Base-by-base conservation (phyloP, 2,329 filamentous ascomycete species). In the Aspergillus sclerotialis region DNA sequence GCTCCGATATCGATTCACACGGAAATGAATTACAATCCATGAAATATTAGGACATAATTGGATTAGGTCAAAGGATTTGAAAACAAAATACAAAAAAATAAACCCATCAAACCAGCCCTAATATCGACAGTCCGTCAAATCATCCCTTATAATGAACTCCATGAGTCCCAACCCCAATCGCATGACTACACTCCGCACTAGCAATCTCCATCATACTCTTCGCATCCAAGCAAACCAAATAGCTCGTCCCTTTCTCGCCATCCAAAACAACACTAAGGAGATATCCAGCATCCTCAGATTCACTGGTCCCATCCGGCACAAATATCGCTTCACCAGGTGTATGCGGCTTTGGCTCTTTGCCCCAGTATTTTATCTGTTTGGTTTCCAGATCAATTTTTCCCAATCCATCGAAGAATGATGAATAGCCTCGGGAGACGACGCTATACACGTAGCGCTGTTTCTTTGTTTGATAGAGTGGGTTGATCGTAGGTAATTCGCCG, bases 301-400 rank as follows among this genome's bases (percentile, higher is more conserved):
- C 32, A 3, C 18, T 25, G 5, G 23, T 32, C 3, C 28, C 37
- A 25, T 43, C 37, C 4, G 43, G 37, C 2, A 75, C 49, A 35
- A 75, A 75, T 11, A 75, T 69, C 0, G 70, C 55, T 42, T 75
- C 72, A 1, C 69, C 66, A 0, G 71, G 67, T 2, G 64, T 70
- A 42, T 74, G 70, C 1, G 56, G 65, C n/a, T 6, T 10, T 23
- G 19, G 19, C 19, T 67, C 59, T 4, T 49, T 41, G n/a, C 60
- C 59, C 68, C 71, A 74, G 30, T 56, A 46, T 1, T 57, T 46
- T 0, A 48, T 32, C 7, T 45, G 48, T 13, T 61, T 55, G 0
- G 64, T 69, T 19, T 60, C 43, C 7, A 63, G 61, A 43, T 75
- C 69, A 33, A 67, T 63, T 46, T 75, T 75, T 31, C 63, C 55